Conservation (phyloP, 179 eudicot species). For the Corrigiola litoralis region DNA sequence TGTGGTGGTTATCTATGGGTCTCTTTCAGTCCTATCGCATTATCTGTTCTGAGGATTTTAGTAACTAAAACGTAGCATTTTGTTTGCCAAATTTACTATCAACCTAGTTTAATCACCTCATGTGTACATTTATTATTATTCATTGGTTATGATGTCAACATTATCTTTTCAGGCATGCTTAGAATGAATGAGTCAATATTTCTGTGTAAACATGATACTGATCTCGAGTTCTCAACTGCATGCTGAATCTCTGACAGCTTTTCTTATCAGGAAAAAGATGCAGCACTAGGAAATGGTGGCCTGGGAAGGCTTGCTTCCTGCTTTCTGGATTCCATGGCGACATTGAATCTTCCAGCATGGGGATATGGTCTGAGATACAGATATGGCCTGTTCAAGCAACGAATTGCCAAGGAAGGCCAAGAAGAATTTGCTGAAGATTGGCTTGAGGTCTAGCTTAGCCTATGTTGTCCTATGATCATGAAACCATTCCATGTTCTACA, state of each 20-base stretch:
- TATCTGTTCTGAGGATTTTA: too few relatives aligned
- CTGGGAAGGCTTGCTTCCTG: constrained; percentile 97
- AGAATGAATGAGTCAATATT: too few relatives aligned
- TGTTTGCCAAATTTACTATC: too few relatives aligned
- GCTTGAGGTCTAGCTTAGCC: constrained; percentile 66
- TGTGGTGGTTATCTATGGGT: too few relatives aligned
- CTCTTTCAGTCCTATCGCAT: too few relatives aligned
- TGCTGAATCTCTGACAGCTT: constrained; percentile 1
- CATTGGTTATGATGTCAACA: neutral
- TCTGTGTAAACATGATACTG: neutral
- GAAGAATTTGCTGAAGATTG: constrained; percentile 91
- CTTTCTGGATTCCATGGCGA: constrained; percentile 95
- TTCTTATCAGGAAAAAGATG: constrained; percentile 80
- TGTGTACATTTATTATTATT: too few relatives aligned
- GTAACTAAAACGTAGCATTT: too few relatives aligned
- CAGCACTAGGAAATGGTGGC: constrained; percentile 99
- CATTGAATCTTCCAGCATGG: constrained; percentile 93
- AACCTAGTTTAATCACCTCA: too few relatives aligned
- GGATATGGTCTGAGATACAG: constrained; percentile 96
- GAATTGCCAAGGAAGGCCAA: constrained; percentile 73
- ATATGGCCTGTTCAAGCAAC: constrained; percentile 92
- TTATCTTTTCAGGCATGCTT: too few relatives aligned
- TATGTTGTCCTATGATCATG: neutral
- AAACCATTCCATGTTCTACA: neutral
- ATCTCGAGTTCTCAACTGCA: neutral